Base-by-base conservation (phyloP, 2,329 filamentous ascomycete genomes). In the Cadophora luteo-olivacea region DNA sequence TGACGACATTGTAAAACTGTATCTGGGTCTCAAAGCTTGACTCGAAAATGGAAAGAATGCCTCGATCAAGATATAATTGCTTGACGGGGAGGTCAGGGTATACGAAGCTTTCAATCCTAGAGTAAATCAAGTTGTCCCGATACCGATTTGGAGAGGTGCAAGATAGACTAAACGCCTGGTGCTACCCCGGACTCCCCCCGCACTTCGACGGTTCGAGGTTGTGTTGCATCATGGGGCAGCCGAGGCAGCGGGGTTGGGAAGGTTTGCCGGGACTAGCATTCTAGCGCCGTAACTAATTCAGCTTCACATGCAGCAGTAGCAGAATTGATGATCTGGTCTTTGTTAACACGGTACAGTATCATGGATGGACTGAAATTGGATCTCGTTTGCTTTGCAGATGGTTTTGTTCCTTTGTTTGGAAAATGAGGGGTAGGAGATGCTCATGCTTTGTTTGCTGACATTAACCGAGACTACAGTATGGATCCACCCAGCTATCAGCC, bases 1-100 rank as follows among this genome's bases (percentile, higher is more conserved):
- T 4, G 66, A 66, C 62, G 68, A 24, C 70, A 72, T 72, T 22
- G 49, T 68, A 36, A 38, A 52, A 48, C n/a, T 7, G 32, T 5
- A 12, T 36, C 24, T 19, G 29, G 29, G 49, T 54, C 6, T 55
- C 38, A 25, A 55, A 55, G 6, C 11, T 33, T 48, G 51, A 22
- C 5, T 3, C 7, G 8, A 1, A 38, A 1, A 8, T 19, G 14
- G 29, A 33, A 2, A n/a, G 14, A n/a, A n/a, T 29, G 1, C 19
- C 14, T 9, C 6, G 6, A 2, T 29, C 14, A 48, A 48, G 45
- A 49, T 22, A 19, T 49, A 19, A 4, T 33, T 14, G 29, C 25
- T 55, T 14, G 6, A 16, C 24, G 33, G 4, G 32, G 9, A 12
- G 14, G n/a, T 38, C 19, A 38, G 24, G 6, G 8, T 14, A 24